phyloP scores from a whole-genome alignment of 1,284 basidiomycete species.

The Cutaneotrichosporon spelunceum region DNA sequence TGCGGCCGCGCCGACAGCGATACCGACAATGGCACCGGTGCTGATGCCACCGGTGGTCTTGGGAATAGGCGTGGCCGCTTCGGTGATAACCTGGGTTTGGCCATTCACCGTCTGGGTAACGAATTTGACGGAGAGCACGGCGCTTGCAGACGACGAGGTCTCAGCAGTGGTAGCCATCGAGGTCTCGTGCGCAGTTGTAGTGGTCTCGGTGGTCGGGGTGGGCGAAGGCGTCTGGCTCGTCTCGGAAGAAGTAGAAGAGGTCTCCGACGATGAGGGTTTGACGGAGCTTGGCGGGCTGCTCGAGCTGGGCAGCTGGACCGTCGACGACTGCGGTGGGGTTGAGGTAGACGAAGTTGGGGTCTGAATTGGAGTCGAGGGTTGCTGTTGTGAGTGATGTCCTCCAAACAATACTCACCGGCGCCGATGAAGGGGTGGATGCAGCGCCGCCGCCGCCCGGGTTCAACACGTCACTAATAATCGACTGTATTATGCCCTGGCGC shows the following conservation, averaged over 20 bases:
- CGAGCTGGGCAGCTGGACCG: not conserved
- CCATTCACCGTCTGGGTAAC: constrained; percentile 16
- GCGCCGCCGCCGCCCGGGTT: not conserved
- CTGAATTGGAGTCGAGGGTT: not conserved
- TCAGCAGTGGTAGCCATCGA: not conserved
- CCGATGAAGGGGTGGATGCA: constrained; percentile 2
- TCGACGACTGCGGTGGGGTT: not conserved
- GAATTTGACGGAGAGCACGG: constrained; percentile 19
- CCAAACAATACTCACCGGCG: not conserved
- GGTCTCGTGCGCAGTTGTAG: not conserved
- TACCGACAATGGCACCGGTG: constrained; percentile 48
- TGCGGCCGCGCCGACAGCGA: constrained; percentile 43
- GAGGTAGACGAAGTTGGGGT: not conserved
- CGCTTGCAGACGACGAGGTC: not conserved
- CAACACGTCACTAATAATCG: not conserved
- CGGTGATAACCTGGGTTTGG: constrained; percentile 13
- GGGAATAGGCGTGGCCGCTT: not conserved
- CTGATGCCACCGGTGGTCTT: constrained; percentile 26
- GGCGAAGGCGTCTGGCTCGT: not conserved
- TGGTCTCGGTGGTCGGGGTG: not conserved
- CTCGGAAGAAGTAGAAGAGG: not conserved
- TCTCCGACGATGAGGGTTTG: constrained; percentile 1
- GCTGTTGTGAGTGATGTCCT: not conserved
- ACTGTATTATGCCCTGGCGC: not conserved
- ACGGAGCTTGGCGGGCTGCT: not conserved